These are phyloP conservation scores for Colletotrichum liaoningense DNA, from an alignment of 2,329 filamentous ascomycete species.

Conservation along the genomic window DNA sequence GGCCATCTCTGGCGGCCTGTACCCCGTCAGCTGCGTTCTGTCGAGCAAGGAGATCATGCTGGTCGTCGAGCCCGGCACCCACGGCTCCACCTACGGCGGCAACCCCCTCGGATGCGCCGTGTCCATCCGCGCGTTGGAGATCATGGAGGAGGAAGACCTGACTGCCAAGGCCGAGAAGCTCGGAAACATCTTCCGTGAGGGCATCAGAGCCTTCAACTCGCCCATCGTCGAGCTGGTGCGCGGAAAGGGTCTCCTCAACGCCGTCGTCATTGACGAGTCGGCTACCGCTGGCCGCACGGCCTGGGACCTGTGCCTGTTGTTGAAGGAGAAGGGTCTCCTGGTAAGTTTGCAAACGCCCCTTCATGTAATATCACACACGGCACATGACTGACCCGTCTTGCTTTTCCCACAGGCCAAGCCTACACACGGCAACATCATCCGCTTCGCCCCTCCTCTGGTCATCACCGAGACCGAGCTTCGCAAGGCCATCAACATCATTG, in stretches of 20 bases:
- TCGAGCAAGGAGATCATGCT: slow-evolving; percentile 93
- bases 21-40: slow-evolving; percentile 95
- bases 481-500: slow-evolving; percentile 82
- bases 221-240: slow-evolving; percentile 86
- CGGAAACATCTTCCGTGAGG: slow-evolving; percentile 85
- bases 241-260: slow-evolving; percentile 94
- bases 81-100: slow-evolving; percentile 98
- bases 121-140: slow-evolving; percentile 92
- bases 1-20: slow-evolving; percentile 98
- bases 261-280: slow-evolving; percentile 93
- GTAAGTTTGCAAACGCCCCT: slow-evolving; percentile 63
- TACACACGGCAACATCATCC: slow-evolving; percentile 98
- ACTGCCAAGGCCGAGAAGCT: slow-evolving; percentile 80
- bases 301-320: slow-evolving; percentile 95
- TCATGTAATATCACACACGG: neutral
- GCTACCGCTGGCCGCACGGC: slow-evolving; percentile 87
- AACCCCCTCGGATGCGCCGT: slow-evolving; percentile 97
- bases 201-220: slow-evolving; percentile 78
- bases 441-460: slow-evolving; percentile 94
- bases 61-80: slow-evolving; percentile 94
- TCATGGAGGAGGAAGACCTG: slow-evolving; percentile 92
- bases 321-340: slow-evolving; percentile 95
- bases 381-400: slow-evolving; percentile 35
- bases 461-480: slow-evolving; percentile 90
- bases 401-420: slow-evolving; percentile 82